Evolutionary conservation across 148 eudicot genomes (phyloP).

Genomic region (Chenopodium quinoa): DNA sequence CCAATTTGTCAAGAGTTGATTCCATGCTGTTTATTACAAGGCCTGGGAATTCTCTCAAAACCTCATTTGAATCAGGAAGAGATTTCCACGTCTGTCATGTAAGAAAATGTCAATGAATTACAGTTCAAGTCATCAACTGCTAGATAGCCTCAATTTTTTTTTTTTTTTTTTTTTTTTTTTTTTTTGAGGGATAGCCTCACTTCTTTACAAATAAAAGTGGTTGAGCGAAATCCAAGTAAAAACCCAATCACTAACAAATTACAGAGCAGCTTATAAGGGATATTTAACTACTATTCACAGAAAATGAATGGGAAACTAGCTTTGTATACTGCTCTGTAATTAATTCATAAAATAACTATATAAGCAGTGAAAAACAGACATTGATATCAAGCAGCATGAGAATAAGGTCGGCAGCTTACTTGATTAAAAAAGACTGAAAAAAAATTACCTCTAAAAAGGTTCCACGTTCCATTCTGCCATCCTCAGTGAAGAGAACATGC

Average conservation of each 20-base stretch:
- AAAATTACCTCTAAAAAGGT: conserved; percentile 81
- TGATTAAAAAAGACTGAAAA: neutral
- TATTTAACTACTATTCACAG: neutral
- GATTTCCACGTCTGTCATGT: conserved; percentile 88
- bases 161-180: too few relatives aligned
- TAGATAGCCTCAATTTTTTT: neutral
- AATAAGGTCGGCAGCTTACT: neutral
- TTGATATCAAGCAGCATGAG: neutral
- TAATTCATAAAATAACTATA: too few relatives aligned
- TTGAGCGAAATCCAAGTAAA: neutral
- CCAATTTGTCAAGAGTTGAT: conserved; percentile 63
- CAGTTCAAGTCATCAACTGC: neutral
- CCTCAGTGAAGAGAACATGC: conserved; percentile 72
- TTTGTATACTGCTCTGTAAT: too few relatives aligned
- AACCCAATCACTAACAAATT: neutral
- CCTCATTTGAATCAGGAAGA: conserved; percentile 90
- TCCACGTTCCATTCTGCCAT: conserved; percentile 93
- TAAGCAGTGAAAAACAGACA: neutral
- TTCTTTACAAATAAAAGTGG: neutral
- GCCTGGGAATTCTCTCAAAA: conserved; percentile 69
- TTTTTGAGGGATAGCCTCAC: neutral
- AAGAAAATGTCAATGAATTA: neutral
- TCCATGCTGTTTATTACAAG: conserved; percentile 69
- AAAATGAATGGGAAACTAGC: too few relatives aligned
- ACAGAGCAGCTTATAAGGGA: neutral